Evolutionary conservation across 2,329 filamentous ascomycete genomes (phyloP).

Genomic region (Aspergillus fijiensis): DNA sequence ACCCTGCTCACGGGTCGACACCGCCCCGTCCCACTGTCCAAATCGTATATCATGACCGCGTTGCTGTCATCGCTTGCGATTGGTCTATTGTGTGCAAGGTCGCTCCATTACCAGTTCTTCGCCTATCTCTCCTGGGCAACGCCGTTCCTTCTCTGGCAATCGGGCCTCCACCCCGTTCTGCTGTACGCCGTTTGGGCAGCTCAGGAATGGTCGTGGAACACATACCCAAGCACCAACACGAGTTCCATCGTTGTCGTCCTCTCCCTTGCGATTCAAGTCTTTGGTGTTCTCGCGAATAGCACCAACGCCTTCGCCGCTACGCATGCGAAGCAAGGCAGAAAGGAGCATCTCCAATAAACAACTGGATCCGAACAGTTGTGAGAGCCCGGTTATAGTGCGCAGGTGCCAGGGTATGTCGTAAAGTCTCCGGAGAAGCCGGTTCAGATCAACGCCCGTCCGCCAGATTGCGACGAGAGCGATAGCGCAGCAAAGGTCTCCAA

Average conservation of each 20-base stretch:
- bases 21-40: constrained; percentile 61
- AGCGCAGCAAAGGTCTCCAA: background rate
- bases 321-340: constrained; percentile 18
- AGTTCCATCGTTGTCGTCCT: constrained; percentile 70
- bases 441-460: background rate
- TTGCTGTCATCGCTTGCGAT: constrained; percentile 74
- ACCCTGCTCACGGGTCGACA: constrained; percentile 54
- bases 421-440: background rate
- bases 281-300: constrained; percentile 56
- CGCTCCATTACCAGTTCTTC: constrained; percentile 94
- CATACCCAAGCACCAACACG: constrained; percentile 73
- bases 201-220: constrained; percentile 93
- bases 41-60: constrained; percentile 71
- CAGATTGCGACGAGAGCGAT: background rate
- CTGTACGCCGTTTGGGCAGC: constrained; percentile 69
- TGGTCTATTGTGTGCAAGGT: constrained; percentile 81
- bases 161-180: constrained; percentile 65
- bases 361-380: background rate
- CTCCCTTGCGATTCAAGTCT: constrained; percentile 66
- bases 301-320: constrained; percentile 23
- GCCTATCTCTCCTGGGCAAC: constrained; percentile 87
- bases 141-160: constrained; percentile 81
- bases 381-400: background rate
- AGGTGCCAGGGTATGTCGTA: background rate
- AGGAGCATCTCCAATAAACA: constrained; percentile 26